Conservation (phyloP, 495 filamentous ascomycete species). For the Aspergillus campestris region DNA sequence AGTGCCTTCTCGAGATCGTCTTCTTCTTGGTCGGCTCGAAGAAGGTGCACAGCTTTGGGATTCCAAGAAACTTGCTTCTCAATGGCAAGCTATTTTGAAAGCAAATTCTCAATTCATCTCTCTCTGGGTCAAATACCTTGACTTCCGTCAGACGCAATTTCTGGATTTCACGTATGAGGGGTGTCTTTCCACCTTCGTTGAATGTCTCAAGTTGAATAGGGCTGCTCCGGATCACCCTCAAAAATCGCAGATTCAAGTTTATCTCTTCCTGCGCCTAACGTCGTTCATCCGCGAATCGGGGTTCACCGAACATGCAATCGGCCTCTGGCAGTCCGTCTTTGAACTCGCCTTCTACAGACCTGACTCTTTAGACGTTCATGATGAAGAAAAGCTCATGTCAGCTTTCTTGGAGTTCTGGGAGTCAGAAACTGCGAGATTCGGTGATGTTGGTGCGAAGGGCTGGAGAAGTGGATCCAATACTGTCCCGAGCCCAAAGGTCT, state of each 20-base stretch:
- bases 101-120: conserved; percentile 48
- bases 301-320: conserved; percentile 66
- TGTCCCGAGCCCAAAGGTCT: conserved; percentile 13
- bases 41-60: conserved; percentile 71
- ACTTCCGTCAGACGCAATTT: conserved; percentile 66
- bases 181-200: conserved; percentile 45
- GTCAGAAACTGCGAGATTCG: conserved; percentile 70
- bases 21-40: conserved; percentile 61
- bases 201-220: conserved; percentile 46
- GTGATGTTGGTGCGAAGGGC: conserved; percentile 61
- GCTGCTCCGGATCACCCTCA: conserved; percentile 14
- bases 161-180: conserved; percentile 60
- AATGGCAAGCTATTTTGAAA: conserved; percentile 56
- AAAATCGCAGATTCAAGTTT: conserved; percentile 46
- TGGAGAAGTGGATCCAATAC: conserved; percentile 43
- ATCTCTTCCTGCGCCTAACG: conserved; percentile 67
- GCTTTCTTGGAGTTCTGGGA: conserved; percentile 78
- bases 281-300: conserved; percentile 71
- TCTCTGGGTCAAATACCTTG: conserved; percentile 67
- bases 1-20: conserved; percentile 37
- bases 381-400: conserved; percentile 18
- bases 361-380: conserved; percentile 1
- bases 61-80: conserved; percentile 44
- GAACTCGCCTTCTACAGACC: conserved; percentile 64
- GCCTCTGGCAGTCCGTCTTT: conserved; percentile 74